These are phyloP conservation scores for Gaeumannomyces sp. DNA, from an alignment of 2,329 filamentous ascomycete species.

Conservation along the genomic window DNA sequence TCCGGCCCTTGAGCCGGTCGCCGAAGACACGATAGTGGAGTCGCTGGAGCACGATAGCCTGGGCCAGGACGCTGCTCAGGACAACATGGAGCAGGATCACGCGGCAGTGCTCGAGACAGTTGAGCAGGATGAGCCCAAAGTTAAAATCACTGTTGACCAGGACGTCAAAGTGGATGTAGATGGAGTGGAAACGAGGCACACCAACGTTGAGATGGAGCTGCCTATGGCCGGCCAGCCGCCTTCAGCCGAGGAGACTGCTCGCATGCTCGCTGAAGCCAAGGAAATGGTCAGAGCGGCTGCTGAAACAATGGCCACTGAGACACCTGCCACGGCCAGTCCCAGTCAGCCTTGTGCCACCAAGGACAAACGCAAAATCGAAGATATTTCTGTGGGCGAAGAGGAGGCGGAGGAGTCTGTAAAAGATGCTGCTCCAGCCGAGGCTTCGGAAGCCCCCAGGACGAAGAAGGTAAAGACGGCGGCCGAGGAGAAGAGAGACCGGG, in stretches of 20 bases:
- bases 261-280: slow-evolving; percentile 81
- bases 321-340: slow-evolving; percentile 11
- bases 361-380: slow-evolving; percentile 68
- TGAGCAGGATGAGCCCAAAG: slow-evolving; percentile 38
- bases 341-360: slow-evolving; percentile 34
- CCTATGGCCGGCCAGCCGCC: slow-evolving; percentile 63
- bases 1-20: slow-evolving; percentile 21
- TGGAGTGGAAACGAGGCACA: slow-evolving; percentile 62
- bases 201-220: slow-evolving; percentile 69
- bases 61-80: slow-evolving; percentile 30
- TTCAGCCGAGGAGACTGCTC: slow-evolving; percentile 68
- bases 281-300: slow-evolving; percentile 73
- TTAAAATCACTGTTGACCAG: slow-evolving; percentile 66
- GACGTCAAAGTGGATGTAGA: slow-evolving; percentile 47
- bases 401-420: slow-evolving; percentile 39
- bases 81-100: slow-evolving; percentile 43
- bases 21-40: slow-evolving; percentile 6
- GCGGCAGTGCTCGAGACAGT: slow-evolving; percentile 42
- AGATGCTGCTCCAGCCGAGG: slow-evolving; percentile 41
- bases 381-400: slow-evolving; percentile 61
- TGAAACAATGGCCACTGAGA: slow-evolving; percentile 31
- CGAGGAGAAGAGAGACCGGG: slow-evolving; percentile 76
- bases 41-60: slow-evolving; percentile 23
- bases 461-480: slow-evolving; percentile 81
- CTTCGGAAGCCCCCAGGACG: slow-evolving; percentile 22